phyloP scores from a whole-genome alignment of 352 stramenopile species.

The Pseudoperonospora humuli region DNA sequence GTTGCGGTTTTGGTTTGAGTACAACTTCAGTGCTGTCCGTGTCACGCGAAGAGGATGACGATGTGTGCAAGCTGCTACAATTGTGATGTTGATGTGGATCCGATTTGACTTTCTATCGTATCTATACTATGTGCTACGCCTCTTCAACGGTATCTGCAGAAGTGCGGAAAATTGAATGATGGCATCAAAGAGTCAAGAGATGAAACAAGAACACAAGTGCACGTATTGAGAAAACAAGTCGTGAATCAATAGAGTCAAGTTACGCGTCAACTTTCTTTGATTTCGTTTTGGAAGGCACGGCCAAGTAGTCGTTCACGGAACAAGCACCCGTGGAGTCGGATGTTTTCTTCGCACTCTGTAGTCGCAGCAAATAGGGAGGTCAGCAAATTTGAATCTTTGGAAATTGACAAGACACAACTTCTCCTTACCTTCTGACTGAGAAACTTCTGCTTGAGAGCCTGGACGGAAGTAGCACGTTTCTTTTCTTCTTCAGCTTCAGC shows the following conservation, averaged over 20 bases:
- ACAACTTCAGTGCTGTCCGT: too few relatives aligned
- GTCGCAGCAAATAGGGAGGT: constrained; percentile 4
- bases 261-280: constrained; percentile 27
- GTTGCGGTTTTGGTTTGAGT: too few relatives aligned
- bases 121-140: too few relatives aligned
- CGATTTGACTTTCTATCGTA: too few relatives aligned
- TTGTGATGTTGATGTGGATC: too few relatives aligned
- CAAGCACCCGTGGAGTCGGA: constrained; percentile 17
- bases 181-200: neutral
- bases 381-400: neutral
- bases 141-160: constrained; percentile 11
- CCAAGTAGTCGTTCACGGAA: constrained; percentile 60
- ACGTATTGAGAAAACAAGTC: constrained; percentile 2
- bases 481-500: constrained; percentile 32
- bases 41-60: too few relatives aligned
- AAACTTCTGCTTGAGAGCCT: constrained; percentile 80
- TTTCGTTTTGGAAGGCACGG: constrained; percentile 55
- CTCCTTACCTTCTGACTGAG: constrained; percentile 55
- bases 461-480: constrained; percentile 44
- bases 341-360: constrained; percentile 33
- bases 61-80: too few relatives aligned
- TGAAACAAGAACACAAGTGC: neutral
- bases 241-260: constrained; percentile 17
- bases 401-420: neutral
- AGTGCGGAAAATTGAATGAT: constrained; percentile 13